A percentile compares a stretch with the other conserved stretches of the same genome.
These are phyloP conservation scores for Ballota nigra DNA, from an alignment of 257 asterid species.

Conservation along the genomic window DNA sequence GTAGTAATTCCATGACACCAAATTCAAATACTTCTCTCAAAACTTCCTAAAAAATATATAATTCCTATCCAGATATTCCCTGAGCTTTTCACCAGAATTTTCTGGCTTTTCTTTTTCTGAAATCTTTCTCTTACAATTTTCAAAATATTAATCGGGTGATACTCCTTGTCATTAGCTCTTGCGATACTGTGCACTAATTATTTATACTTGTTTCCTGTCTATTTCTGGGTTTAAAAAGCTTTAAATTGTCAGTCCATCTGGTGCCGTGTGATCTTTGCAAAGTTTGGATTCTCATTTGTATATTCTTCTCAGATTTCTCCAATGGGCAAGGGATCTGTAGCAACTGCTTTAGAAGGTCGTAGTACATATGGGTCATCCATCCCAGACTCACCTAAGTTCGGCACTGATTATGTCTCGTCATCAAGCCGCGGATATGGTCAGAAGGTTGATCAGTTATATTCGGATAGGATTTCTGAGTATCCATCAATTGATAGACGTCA, in stretches of 20 bases:
- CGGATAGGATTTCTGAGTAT: constrained; percentile 74
- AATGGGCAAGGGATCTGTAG: constrained; percentile 60
- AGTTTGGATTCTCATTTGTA: constrained; percentile 5
- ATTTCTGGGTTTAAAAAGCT: background rate
- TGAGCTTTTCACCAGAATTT: background rate
- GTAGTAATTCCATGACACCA: background rate
- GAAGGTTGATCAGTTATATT: constrained; percentile 63
- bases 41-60: background rate
- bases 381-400: constrained; percentile 69
- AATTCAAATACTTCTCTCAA: background rate
- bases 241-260: background rate
- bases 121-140: background rate
- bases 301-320: constrained; percentile 53
- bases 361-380: constrained; percentile 62
- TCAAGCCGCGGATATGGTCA: constrained; percentile 71
- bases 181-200: background rate
- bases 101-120: background rate
- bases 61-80: background rate
- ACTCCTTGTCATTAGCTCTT: background rate
- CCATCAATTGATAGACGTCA: constrained; percentile 68
- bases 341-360: constrained; percentile 71
- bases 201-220: background rate
- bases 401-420: constrained; percentile 63
- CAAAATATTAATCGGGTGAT: no score
- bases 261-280: background rate